Evolutionary conservation across 1,139 yeast species (phyloP).

Genomic region (Pichia sp.): DNA sequence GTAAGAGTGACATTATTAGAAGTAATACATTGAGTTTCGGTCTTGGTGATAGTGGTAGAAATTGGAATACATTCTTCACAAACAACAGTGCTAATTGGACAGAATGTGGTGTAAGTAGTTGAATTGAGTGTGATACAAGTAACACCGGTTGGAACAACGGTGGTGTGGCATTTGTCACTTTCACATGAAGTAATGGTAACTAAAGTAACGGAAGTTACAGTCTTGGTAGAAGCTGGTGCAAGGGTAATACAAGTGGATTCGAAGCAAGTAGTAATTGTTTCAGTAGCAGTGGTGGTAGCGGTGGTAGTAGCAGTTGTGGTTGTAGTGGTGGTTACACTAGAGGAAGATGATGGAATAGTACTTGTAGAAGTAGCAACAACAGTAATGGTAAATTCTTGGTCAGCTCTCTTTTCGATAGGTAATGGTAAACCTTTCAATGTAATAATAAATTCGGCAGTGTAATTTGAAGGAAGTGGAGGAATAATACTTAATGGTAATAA

Average conservation of each 20-base stretch:
- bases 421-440: constrained; percentile 15
- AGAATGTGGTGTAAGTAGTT: constrained; percentile 40
- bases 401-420: constrained; percentile 18
- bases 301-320: constrained; percentile 1
- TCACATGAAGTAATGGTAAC: constrained; percentile 38
- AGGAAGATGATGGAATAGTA: constrained; percentile 10
- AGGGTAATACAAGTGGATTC: constrained; percentile 15
- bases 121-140: constrained; percentile 33
- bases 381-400: constrained; percentile 20
- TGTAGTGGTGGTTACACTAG: constrained; percentile 8
- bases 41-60: constrained; percentile 24
- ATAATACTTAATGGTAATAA: constrained; percentile 6
- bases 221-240: constrained; percentile 9
- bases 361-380: constrained; percentile 19
- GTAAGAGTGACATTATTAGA: constrained; percentile 13
- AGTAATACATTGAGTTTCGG: constrained; percentile 31
- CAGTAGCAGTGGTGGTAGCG: constrained; percentile 11
- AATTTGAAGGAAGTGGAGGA: constrained; percentile 9
- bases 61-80: constrained; percentile 10
- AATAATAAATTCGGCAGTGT: constrained; percentile 21
- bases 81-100: constrained; percentile 33
- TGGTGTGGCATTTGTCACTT: constrained; percentile 35
- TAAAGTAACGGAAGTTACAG: constrained; percentile 16
- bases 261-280: constrained; percentile 37
- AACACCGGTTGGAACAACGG: constrained; percentile 40